phyloP scores from a whole-genome alignment of 2,329 filamentous ascomycete species.

The Madurella mycetomatis region DNA sequence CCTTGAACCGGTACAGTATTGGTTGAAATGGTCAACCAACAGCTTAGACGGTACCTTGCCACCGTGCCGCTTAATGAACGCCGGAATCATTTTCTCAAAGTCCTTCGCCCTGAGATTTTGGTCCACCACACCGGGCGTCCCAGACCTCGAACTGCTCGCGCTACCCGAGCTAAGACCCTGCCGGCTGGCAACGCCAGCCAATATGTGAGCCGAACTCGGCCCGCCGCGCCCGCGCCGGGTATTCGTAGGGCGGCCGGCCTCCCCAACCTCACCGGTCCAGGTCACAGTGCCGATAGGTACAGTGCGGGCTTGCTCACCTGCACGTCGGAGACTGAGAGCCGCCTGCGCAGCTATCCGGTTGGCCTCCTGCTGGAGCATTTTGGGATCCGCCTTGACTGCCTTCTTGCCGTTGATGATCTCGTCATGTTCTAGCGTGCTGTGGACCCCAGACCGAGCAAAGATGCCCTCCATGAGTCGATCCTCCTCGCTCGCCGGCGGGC shows the following conservation, averaged over 20 bases:
- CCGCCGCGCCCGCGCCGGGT: slow-evolving; percentile 44
- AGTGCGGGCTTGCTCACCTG: slow-evolving; percentile 65
- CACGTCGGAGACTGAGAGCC: slow-evolving; percentile 67
- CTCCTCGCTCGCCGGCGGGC: slow-evolving; percentile 50
- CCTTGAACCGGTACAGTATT: slow-evolving; percentile 64
- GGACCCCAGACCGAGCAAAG: slow-evolving; percentile 79
- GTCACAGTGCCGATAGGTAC: slow-evolving; percentile 82
- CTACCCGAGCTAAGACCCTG: slow-evolving; percentile 45
- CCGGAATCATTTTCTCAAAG: slow-evolving; percentile 67
- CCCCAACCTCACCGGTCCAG: slow-evolving; percentile 84
- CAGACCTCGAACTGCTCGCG: slow-evolving; percentile 43
- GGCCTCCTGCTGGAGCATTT: slow-evolving; percentile 77
- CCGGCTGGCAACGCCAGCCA: slow-evolving; percentile 54
- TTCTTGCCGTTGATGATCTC: slow-evolving; percentile 77
- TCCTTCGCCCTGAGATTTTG: slow-evolving; percentile 51
- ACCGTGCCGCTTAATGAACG: slow-evolving; percentile 73
- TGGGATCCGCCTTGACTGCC: slow-evolving; percentile 67
- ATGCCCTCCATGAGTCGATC: slow-evolving; percentile 83
- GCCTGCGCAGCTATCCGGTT: slow-evolving; percentile 73
- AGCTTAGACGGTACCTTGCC: slow-evolving; percentile 78
- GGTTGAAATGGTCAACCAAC: slow-evolving; percentile 85
- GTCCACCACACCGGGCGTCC: slow-evolving; percentile 34
- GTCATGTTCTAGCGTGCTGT: slow-evolving; percentile 91
- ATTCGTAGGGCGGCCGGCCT: slow-evolving; percentile 62
- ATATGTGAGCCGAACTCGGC: slow-evolving; percentile 50